Evolutionary conservation across 768 basidiomycete species (phyloP), one percentile per base, ranked within the genome.

Genomic region (Suillus spraguei): DNA sequence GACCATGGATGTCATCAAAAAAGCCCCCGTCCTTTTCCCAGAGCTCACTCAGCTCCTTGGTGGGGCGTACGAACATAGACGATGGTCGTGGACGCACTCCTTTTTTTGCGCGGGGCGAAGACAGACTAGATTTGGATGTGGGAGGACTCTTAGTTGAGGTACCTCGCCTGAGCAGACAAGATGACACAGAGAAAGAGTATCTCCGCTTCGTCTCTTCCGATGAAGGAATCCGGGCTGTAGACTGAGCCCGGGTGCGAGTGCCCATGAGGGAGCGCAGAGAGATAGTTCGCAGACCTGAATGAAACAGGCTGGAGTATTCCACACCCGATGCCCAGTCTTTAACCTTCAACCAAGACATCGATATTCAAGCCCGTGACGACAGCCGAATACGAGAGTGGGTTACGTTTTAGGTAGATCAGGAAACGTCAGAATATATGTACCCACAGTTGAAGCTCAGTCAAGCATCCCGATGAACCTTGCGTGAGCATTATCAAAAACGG

Each of bases 261-360:
- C 55, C 62, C 20, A 20, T 20, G 56, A 58, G 50, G 22, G 71
- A 60, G 16, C 59, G 54, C 10, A 44, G 49, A 11, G 76, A 73
- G 46, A 77, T 77, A 4, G 67, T 69, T n/a, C 67, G 69, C 10
- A 78, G 67, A 14, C 77, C 77, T 13, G 77, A 78, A 56, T 76
- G 70, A 61, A 78, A 78, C 55, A 78, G 47, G 41, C 52, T 76
- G 16, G 77, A 78, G 62, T 78, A 78, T 59, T 74, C 74, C 28
- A 71, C 63, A 5, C 71, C 74, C 0, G 68, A 68, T 44, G 61
- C 63, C 74, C 67, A 74, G 49, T 74, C 74, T 38, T 65, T 76
- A 11, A 64, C 69, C 36, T 71, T 71, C 35, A 75, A 55, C 74
- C 73, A 74, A 63, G 75, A 74, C 74, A 74, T 76, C 16, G 17